These are phyloP conservation scores for Globisporangium paroecandrum DNA, from an alignment of 352 stramenopile genomes.

Conservation along the genomic window DNA sequence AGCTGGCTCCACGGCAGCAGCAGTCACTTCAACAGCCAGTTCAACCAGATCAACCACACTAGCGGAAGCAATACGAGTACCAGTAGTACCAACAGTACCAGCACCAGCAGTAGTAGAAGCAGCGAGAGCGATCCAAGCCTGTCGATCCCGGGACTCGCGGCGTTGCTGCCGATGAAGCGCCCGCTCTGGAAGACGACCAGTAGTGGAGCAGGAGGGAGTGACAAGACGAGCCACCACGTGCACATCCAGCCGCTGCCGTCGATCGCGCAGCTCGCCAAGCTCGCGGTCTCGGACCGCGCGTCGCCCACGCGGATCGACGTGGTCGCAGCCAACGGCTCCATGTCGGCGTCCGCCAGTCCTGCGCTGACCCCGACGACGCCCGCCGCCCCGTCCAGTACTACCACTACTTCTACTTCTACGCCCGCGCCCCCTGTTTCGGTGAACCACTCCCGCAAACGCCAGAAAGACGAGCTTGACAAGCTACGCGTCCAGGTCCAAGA, in stretches of 20 bases:
- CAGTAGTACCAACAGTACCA: neutral
- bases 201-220: neutral
- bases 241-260: conserved; percentile 19
- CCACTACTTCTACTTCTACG: neutral
- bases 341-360: neutral
- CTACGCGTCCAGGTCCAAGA: conserved; percentile 55
- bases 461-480: conserved; percentile 52
- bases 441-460: conserved; percentile 53
- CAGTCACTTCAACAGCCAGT: neutral
- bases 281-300: conserved; percentile 11
- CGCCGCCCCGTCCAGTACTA: neutral
- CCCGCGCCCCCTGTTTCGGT: conserved; percentile 1
- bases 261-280: conserved; percentile 17
- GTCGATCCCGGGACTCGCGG: conserved; percentile 6
- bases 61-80: neutral
- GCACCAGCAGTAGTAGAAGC: neutral
- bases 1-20: conserved; percentile 4
- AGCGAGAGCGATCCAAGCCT: neutral
- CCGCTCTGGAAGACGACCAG: conserved; percentile 8
- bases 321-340: neutral
- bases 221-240: neutral
- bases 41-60: neutral
- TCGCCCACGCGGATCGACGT: conserved; percentile 13
- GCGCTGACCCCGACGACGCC: neutral
- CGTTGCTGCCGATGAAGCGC: conserved; percentile 13